Evolutionary conservation across 83 land plant species (phyloP).

Genomic region (Thuja plicata): DNA sequence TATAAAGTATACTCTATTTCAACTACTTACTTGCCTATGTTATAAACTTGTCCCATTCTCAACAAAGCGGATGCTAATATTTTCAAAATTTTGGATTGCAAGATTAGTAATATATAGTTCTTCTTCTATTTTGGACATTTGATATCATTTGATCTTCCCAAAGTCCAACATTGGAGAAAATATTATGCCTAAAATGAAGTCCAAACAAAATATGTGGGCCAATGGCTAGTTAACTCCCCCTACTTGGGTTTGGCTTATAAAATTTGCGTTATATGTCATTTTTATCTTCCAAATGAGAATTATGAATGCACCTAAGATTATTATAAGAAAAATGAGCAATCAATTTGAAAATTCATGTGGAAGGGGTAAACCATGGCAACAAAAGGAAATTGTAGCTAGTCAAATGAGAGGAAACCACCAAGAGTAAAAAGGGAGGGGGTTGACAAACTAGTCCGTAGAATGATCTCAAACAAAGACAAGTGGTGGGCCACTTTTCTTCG

Average conservation of each 20-base stretch:
- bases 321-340: background rate
- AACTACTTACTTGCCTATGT: background rate
- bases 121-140: background rate
- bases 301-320: background rate
- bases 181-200: no score
- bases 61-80: background rate
- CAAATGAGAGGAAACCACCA: background rate
- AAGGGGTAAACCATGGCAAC: background rate
- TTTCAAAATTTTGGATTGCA: background rate
- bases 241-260: background rate
- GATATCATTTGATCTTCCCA: background rate
- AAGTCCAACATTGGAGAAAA: background rate
- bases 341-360: background rate
- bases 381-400: background rate
- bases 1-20: background rate
- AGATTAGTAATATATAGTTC: background rate
- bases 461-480: background rate
- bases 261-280: background rate
- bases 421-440: background rate
- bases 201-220: background rate
- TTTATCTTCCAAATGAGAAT: background rate
- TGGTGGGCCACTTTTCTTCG: background rate
- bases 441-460: background rate
- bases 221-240: background rate
- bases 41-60: background rate